These are phyloP conservation scores for Prunus mira DNA, from an alignment of 306 rosid species.

Conservation along the genomic window DNA sequence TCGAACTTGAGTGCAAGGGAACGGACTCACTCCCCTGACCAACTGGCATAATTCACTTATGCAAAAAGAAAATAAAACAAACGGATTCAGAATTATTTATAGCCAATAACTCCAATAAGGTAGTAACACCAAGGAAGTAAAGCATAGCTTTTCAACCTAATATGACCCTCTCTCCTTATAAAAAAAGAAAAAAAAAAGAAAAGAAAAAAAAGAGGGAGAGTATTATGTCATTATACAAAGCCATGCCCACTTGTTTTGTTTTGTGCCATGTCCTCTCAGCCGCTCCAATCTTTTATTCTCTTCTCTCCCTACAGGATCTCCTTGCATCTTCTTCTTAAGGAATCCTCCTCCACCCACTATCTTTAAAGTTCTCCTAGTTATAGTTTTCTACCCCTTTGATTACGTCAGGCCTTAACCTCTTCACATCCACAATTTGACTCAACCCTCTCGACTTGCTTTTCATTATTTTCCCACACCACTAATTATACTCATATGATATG, in stretches of 20 bases:
- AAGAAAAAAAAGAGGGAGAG: neutral
- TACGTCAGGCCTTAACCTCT: neutral
- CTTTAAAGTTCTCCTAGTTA: neutral
- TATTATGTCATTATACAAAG: neutral
- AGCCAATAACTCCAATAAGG: too few species aligned
- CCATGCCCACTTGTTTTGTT: neutral
- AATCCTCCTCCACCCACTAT: constrained; percentile 27
- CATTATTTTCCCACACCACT: neutral
- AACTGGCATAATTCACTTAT: too few species aligned
- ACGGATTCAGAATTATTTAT: too few species aligned
- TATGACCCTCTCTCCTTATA: neutral
- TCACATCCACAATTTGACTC: neutral
- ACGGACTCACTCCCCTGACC: rapidly evolving
- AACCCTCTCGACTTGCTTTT: neutral
- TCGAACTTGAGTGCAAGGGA: too few species aligned
- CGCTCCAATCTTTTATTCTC: neutral
- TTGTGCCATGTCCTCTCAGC: neutral
- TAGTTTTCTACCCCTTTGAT: neutral
- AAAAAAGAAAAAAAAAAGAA: neutral
- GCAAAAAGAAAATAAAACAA: too few species aligned
- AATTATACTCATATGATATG: neutral
- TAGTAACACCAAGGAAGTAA: neutral
- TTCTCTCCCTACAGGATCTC: neutral
- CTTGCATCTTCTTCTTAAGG: neutral
- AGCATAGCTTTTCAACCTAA: neutral